Evolutionary conservation across 768 basidiomycete genomes (phyloP).

Genomic region (Mycena latifolia): DNA sequence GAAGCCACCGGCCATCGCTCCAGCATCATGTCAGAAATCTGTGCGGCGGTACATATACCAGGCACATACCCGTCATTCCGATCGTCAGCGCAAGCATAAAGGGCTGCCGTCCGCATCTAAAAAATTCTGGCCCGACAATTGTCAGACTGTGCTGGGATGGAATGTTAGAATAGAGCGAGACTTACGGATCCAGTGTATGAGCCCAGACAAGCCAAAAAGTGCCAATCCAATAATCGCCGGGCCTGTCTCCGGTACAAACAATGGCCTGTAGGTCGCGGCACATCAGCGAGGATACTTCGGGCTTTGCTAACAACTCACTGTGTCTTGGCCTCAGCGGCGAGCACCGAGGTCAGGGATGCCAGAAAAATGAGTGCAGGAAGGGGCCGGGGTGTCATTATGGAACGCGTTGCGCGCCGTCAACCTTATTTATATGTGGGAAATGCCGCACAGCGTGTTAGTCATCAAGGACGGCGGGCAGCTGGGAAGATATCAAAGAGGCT

Average conservation of each 20-base stretch:
- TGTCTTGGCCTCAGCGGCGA: background rate
- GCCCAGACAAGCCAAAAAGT: background rate
- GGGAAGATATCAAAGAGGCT: no score
- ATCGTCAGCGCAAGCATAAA: constrained; percentile 11
- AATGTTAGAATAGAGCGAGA: background rate
- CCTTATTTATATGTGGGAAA: no score
- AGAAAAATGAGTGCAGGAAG: background rate
- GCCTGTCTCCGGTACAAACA: background rate
- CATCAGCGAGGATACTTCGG: background rate
- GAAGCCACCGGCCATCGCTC: constrained; percentile 17
- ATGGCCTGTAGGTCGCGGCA: background rate
- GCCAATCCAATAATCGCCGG: background rate
- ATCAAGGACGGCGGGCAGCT: no score
- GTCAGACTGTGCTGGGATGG: background rate
- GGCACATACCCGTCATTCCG: constrained; percentile 13
- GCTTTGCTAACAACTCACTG: background rate
- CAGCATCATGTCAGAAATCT: background rate
- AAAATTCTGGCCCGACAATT: background rate
- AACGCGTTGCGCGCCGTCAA: no score
- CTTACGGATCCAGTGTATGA: background rate
- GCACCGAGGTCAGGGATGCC: background rate
- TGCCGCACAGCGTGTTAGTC: no score
- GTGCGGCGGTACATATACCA: background rate
- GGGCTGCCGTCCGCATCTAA: constrained; percentile 5
- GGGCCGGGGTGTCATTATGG: background rate